Evolutionary conservation across 2,329 filamentous ascomycete genomes (phyloP).

Genomic region (Curvularia spicifera): DNA sequence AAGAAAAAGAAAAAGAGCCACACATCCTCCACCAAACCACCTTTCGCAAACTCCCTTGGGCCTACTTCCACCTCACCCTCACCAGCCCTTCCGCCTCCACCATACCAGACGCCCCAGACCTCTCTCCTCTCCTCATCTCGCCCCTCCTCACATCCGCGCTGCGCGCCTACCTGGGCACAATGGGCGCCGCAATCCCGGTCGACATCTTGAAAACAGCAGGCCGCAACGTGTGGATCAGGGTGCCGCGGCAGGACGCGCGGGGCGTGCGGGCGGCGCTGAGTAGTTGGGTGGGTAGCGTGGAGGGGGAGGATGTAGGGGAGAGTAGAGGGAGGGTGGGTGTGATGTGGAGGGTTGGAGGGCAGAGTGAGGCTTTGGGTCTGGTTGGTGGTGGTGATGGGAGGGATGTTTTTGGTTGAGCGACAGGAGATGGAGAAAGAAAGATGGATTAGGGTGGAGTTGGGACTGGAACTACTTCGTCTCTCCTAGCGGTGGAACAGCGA

Average conservation of each 20-base stretch:
- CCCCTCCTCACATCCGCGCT: slow-evolving; percentile 69
- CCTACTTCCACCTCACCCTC: slow-evolving; percentile 54
- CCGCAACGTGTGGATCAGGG: slow-evolving; percentile 30
- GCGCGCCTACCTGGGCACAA: slow-evolving; percentile 71
- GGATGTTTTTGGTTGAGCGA: slow-evolving; percentile 3
- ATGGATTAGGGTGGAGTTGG: not conserved
- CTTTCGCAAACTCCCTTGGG: slow-evolving; percentile 48
- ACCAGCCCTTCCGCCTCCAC: slow-evolving; percentile 19
- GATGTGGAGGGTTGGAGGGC: slow-evolving; percentile 38
- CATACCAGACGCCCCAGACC: not conserved
- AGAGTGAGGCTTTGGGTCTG: slow-evolving; percentile 15
- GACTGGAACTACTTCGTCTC: not conserved
- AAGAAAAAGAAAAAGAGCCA: not conserved
- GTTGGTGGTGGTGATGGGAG: not conserved
- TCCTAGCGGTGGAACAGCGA: not conserved
- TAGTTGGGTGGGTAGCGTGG: slow-evolving; percentile 37
- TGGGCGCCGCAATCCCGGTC: slow-evolving; percentile 69
- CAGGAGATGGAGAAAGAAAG: not conserved
- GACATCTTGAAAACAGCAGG: slow-evolving; percentile 67
- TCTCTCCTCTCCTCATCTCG: slow-evolving; percentile 67
- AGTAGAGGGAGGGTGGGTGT: slow-evolving; percentile 28
- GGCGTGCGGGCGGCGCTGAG: slow-evolving; percentile 33
- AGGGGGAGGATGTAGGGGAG: slow-evolving; percentile 28
- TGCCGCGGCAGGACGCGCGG: slow-evolving; percentile 36
- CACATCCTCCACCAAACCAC: slow-evolving; percentile 47